Evolutionary conservation across 2,329 filamentous ascomycete genomes (phyloP).

Genomic region (Phialophora verrucosa): DNA sequence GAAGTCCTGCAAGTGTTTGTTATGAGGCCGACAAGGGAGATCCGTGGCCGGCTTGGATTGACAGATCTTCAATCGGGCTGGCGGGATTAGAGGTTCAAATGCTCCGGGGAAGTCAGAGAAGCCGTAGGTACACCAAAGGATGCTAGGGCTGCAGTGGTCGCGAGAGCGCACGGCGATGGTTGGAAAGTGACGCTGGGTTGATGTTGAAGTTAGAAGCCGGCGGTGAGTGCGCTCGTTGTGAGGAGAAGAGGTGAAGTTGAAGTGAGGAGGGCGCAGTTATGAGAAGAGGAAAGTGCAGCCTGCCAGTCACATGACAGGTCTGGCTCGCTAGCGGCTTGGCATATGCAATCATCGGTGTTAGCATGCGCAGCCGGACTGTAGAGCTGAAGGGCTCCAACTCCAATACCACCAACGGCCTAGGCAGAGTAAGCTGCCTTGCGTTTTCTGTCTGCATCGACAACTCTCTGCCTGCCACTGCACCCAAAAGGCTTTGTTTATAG

Average conservation of each 20-base stretch:
- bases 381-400: slow-evolving; percentile 11
- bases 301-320: slow-evolving; percentile 13
- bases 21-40: neutral
- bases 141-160: neutral
- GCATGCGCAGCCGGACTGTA: slow-evolving; percentile 4
- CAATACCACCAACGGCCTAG: slow-evolving; percentile 14
- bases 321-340: slow-evolving; percentile 7
- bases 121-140: neutral
- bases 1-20: neutral
- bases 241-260: slow-evolving; percentile 11
- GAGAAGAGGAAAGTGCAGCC: slow-evolving; percentile 19
- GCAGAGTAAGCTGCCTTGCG: slow-evolving; percentile 25
- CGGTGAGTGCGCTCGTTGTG: neutral
- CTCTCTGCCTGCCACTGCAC: neutral
- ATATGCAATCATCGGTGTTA: slow-evolving; percentile 11
- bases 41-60: neutral
- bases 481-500: neutral
- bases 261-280: slow-evolving; percentile 15
- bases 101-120: neutral
- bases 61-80: neutral
- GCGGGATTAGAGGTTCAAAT: neutral
- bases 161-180: neutral
- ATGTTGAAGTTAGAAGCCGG: neutral
- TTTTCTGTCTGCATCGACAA: slow-evolving; percentile 4
- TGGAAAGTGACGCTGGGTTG: neutral